These are phyloP conservation scores for Citrullus mucosospermus DNA, from an alignment of 306 rosid species.

Conservation along the genomic window DNA sequence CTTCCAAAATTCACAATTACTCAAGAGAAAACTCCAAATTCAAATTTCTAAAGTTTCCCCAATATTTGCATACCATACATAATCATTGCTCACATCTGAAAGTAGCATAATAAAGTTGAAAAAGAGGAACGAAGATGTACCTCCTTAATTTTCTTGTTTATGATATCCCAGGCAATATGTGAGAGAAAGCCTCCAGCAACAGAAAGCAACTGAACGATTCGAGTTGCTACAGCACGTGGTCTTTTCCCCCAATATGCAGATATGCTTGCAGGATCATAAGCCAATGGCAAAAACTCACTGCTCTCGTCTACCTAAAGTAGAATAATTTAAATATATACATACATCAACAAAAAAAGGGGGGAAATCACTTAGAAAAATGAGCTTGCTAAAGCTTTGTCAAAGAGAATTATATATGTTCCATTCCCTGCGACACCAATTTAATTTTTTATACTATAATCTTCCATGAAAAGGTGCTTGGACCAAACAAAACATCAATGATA, in stretches of 20 bases:
- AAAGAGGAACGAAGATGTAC: slow-evolving; percentile 22
- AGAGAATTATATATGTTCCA: background rate
- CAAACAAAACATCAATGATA: background rate
- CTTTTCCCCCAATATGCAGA: slow-evolving; percentile 96
- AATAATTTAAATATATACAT: background rate
- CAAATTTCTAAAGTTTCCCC: background rate
- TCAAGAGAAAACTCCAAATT: background rate
- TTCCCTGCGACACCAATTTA: background rate
- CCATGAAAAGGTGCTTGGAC: background rate
- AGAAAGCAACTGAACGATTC: slow-evolving; percentile 70
- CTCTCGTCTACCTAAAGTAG: slow-evolving; percentile 67
- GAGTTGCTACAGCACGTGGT: slow-evolving; percentile 84
- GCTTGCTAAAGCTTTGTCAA: background rate
- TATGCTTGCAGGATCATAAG: slow-evolving; percentile 75
- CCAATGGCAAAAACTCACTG: slow-evolving; percentile 87
- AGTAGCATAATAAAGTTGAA: background rate
- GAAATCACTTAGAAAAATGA: background rate
- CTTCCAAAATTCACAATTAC: background rate
- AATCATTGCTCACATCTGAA: background rate
- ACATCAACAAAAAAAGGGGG: background rate
- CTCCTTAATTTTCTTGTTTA: slow-evolving; percentile 85
- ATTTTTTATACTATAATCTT: background rate
- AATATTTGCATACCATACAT: background rate
- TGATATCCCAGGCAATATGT: slow-evolving; percentile 54
- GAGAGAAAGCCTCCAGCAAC: slow-evolving; percentile 98